Percentiles rank a stretch among this genome's conserved stretches.
phyloP scores from a whole-genome alignment of 2,329 filamentous ascomycete genomes.

The Elsinoe ampelina region DNA sequence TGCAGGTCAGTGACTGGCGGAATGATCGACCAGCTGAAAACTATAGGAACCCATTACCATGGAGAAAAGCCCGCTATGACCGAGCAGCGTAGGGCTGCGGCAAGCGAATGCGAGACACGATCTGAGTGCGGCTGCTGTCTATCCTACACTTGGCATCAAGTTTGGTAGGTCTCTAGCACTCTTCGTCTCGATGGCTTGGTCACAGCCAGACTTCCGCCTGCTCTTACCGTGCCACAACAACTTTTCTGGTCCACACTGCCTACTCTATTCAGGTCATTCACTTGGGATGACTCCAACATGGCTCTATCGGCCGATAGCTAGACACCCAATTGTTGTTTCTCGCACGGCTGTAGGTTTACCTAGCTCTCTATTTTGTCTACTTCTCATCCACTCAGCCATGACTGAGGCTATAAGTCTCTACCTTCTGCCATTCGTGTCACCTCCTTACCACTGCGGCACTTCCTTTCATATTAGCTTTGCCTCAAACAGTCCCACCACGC shows the following conservation, averaged over 20 bases:
- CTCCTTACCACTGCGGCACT: not conserved
- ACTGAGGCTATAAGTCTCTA: slow-evolving; percentile 5
- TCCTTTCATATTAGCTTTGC: not conserved
- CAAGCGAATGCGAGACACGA: not conserved
- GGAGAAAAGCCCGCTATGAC: not conserved
- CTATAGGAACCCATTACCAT: not conserved
- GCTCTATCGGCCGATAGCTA: not conserved
- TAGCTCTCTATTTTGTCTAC: not conserved
- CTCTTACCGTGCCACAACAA: slow-evolving; percentile 3
- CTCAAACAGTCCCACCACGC: not conserved
- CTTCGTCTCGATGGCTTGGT: not conserved
- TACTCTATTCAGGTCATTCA: slow-evolving; percentile 10
- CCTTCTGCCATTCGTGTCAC: not conserved
- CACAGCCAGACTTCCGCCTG: slow-evolving; percentile 10
- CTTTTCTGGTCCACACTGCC: not conserved
- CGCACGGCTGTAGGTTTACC: not conserved
- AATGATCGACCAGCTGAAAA: slow-evolving; percentile 1
- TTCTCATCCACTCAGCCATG: not conserved
- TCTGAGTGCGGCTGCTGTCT: slow-evolving; percentile 3
- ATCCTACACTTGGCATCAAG: slow-evolving; percentile 2
- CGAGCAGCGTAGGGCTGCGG: not conserved
- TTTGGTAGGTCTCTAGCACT: not conserved
- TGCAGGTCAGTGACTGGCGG: not conserved
- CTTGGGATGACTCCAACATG: slow-evolving; percentile 1
- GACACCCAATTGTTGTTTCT: slow-evolving; percentile 2